Evolutionary conservation across 2,329 filamentous ascomycete species (phyloP).

Genomic region (Dactylellina haptotyla): DNA sequence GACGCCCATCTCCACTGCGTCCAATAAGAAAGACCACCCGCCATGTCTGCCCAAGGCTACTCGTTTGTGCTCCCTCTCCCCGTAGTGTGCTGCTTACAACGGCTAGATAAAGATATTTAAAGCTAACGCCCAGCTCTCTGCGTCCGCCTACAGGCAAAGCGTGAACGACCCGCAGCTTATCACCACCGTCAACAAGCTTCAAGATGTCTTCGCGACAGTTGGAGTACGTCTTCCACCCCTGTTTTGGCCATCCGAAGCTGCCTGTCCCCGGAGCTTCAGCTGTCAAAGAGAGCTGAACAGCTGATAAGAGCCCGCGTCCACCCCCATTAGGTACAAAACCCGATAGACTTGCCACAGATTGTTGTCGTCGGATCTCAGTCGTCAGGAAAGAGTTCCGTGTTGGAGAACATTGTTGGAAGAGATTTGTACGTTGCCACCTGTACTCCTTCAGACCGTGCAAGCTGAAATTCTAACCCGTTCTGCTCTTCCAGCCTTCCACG

Average conservation of each 20-base stretch:
- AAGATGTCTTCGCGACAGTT: constrained; percentile 98
- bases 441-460: constrained; percentile 18
- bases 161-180: constrained; percentile 77
- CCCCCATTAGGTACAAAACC: constrained; percentile 98
- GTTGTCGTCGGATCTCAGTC: constrained; percentile 98
- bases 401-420: constrained; percentile 98
- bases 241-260: constrained; percentile 21
- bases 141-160: constrained; percentile 69
- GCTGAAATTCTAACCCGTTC: constrained; percentile 13
- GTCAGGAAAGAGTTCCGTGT: constrained; percentile 97
- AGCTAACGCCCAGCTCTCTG: constrained; percentile 23
- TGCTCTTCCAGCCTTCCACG: constrained; percentile 77
- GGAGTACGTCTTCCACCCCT: constrained; percentile 69
- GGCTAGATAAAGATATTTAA: neutral
- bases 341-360: constrained; percentile 98
- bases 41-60: constrained; percentile 44
- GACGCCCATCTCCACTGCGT: constrained; percentile 8
- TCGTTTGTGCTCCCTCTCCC: constrained; percentile 34
- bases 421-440: constrained; percentile 80
- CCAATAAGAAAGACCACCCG: constrained; percentile 16
- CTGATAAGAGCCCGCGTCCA: constrained; percentile 25
- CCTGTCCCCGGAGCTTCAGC: neutral
- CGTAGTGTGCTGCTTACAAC: neutral
- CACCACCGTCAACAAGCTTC: constrained; percentile 95
- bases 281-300: constrained; percentile 1